Evolutionary conservation across 2,329 filamentous ascomycete species (phyloP).

Genomic region (Dendrostoma leiphaemia): DNA sequence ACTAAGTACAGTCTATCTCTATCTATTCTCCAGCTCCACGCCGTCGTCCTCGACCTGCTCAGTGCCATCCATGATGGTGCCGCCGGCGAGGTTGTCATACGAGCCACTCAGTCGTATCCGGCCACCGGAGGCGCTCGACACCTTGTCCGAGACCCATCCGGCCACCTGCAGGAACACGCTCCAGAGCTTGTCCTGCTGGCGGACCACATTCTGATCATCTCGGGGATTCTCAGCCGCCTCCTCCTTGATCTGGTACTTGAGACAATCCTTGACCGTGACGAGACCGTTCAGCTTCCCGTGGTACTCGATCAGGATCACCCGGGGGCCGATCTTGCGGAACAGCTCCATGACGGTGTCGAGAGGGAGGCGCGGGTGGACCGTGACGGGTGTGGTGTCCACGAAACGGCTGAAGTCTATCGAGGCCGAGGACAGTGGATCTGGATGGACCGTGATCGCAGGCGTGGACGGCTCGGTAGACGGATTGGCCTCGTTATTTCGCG

Average conservation of each 20-base stretch:
- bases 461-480: conserved; percentile 31
- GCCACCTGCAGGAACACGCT: conserved; percentile 49
- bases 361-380: conserved; percentile 85
- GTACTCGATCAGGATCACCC: conserved; percentile 90
- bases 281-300: conserved; percentile 79
- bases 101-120: conserved; percentile 50
- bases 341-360: conserved; percentile 98
- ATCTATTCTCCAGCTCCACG: conserved; percentile 17
- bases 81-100: conserved; percentile 33
- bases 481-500: conserved; percentile 22
- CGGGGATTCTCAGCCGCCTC: conserved; percentile 78
- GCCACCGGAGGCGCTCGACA: conserved; percentile 54
- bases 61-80: conserved; percentile 48
- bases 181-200: conserved; percentile 67
- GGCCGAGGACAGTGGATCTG: conserved; percentile 28
- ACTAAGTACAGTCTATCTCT: too few relatives aligned
- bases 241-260: conserved; percentile 96
- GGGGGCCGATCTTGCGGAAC: conserved; percentile 95
- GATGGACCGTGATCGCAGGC: conserved; percentile 43
- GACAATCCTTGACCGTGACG: conserved; percentile 93
- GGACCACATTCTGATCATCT: conserved; percentile 53
- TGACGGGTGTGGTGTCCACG: conserved; percentile 84
- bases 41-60: conserved; percentile 45
- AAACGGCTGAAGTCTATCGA: conserved; percentile 81
- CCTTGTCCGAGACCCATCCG: conserved; percentile 57